Conservation (phyloP, 345 rosid species). For the Pistacia vera region DNA sequence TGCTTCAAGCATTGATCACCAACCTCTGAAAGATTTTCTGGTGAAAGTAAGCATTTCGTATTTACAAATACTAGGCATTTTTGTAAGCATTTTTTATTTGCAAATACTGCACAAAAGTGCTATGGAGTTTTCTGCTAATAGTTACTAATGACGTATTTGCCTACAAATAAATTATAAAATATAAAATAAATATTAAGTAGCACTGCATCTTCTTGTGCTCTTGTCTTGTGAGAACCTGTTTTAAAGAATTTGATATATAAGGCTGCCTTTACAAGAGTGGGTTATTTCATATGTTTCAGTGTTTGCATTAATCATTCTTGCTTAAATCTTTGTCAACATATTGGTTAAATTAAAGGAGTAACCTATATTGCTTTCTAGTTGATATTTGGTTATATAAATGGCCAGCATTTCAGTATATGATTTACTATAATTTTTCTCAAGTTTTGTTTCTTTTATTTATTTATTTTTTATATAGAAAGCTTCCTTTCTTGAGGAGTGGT, state of each 20-base stretch:
- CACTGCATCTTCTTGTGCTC: background rate
- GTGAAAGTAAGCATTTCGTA: slow-evolving; percentile 54
- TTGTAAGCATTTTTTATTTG: slow-evolving; percentile 41
- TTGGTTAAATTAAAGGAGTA: background rate
- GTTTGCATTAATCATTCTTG: background rate
- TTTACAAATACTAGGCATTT: slow-evolving; percentile 1
- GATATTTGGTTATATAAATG: background rate
- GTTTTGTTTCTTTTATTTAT: slow-evolving; percentile 13
- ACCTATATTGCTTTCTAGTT: background rate
- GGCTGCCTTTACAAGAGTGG: background rate
- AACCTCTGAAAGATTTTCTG: slow-evolving; percentile 74
- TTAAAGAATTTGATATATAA: slow-evolving; percentile 2
- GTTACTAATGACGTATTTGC: background rate
- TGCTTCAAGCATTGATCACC: slow-evolving; percentile 53
- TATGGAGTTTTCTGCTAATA: background rate
- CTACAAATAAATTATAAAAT: background rate
- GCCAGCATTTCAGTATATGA: background rate
- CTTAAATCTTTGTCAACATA: background rate
- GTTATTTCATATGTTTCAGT: too few species aligned
- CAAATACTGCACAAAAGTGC: slow-evolving; percentile 13
- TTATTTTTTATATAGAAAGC: slow-evolving; percentile 55
- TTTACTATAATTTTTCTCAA: background rate
- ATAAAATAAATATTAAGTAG: background rate
- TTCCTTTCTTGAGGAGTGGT: slow-evolving; percentile 83
- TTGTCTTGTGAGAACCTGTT: background rate